Evolutionary conservation across 306 rosid species (phyloP).

Genomic region (Quercus robur): DNA sequence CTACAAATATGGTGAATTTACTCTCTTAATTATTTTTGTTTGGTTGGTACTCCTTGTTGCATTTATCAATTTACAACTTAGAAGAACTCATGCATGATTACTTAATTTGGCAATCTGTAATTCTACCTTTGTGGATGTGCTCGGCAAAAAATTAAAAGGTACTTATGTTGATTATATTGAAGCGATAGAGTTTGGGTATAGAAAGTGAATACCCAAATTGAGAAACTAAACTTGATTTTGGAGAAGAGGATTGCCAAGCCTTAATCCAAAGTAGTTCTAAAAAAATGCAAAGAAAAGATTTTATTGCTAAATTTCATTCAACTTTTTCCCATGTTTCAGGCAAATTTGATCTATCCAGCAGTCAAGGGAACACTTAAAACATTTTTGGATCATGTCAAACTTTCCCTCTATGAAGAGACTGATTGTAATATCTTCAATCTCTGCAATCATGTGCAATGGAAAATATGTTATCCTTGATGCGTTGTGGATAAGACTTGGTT

Average conservation of each 20-base stretch:
- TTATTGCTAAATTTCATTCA: too few species aligned
- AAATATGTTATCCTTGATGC: not conserved
- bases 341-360: not conserved
- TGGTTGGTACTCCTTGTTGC: not conserved
- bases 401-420: constrained; percentile 8
- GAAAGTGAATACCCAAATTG: too few species aligned
- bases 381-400: constrained; percentile 8
- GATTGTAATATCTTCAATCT: constrained; percentile 12
- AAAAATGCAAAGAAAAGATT: too few species aligned
- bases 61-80: not conserved
- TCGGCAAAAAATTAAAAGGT: not conserved
- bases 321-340: not conserved
- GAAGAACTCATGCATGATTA: not conserved
- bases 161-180: too few species aligned
- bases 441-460: not conserved
- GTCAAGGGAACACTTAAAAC: constrained; percentile 24
- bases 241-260: too few species aligned
- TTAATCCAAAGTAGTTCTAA: too few species aligned
- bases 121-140: not conserved
- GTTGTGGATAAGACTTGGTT: not conserved
- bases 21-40: not conserved
- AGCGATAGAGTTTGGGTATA: too few species aligned
- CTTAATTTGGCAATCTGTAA: not conserved
- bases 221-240: too few species aligned
- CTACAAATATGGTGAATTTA: not conserved